These are phyloP conservation scores for Boletus vinaceobasis DNA, from an alignment of 768 basidiomycete genomes.

Conservation along the genomic window DNA sequence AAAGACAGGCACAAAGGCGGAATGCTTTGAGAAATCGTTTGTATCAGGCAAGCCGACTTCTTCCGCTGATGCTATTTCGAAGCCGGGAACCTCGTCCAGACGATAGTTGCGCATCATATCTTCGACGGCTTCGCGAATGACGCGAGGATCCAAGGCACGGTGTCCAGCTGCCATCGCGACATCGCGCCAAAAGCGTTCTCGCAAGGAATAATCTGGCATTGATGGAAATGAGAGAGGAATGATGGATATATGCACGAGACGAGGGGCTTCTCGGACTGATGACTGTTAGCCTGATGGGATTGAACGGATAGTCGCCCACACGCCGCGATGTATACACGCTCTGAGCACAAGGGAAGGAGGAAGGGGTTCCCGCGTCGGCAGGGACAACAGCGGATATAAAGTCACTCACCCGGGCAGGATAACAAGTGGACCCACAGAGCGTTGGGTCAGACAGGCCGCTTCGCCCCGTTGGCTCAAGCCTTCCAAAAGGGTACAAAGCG, in stretches of 20 bases:
- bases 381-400: background rate
- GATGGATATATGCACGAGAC: slow-evolving; percentile 5
- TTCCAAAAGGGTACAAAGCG: slow-evolving; percentile 21
- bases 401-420: background rate
- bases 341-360: slow-evolving; percentile 3
- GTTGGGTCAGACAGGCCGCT: slow-evolving; percentile 6
- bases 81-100: slow-evolving; percentile 18
- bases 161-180: slow-evolving; percentile 12
- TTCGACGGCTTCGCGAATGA: slow-evolving; percentile 19
- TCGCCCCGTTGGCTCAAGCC: background rate
- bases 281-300: background rate
- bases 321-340: slow-evolving; percentile 5
- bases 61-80: slow-evolving; percentile 1
- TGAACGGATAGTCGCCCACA: background rate
- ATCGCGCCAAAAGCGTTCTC: slow-evolving; percentile 27
- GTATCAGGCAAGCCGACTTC: slow-evolving; percentile 4
- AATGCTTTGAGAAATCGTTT: slow-evolving; percentile 12
- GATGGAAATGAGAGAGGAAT: background rate
- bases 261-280: background rate
- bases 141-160: slow-evolving; percentile 5
- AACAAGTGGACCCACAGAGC: slow-evolving; percentile 22
- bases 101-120: slow-evolving; percentile 23
- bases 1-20: slow-evolving; percentile 22
- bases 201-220: slow-evolving; percentile 17
- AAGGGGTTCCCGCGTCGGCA: background rate